Conservation (phyloP, 2,329 filamentous ascomycete species). For the Nannizziopsis barbatae region DNA sequence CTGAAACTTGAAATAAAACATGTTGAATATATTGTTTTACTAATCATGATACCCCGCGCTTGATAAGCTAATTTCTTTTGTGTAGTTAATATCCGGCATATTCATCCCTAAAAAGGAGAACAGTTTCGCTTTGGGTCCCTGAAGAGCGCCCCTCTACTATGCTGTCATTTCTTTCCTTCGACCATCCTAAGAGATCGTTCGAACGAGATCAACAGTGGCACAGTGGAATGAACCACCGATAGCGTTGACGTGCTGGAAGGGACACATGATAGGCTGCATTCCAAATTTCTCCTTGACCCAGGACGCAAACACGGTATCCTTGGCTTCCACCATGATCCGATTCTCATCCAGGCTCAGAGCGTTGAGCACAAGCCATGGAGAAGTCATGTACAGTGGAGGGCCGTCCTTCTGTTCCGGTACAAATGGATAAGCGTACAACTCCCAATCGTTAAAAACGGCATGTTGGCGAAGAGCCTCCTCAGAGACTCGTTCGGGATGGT, state of each 20-base stretch:
- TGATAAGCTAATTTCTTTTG: too few relatives aligned
- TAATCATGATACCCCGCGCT: too few relatives aligned
- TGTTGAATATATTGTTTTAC: too few relatives aligned
- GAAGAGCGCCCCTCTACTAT: too few relatives aligned
- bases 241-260: conserved; percentile 26
- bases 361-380: conserved; percentile 22
- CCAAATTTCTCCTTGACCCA: conserved; percentile 14
- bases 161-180: not conserved
- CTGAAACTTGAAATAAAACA: too few relatives aligned
- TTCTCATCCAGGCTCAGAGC: conserved; percentile 21
- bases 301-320: conserved; percentile 15
- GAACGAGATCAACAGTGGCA: conserved; percentile 11
- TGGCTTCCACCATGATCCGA: conserved; percentile 22
- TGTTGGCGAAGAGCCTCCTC: conserved; percentile 19
- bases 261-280: conserved; percentile 19
- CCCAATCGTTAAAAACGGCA: conserved; percentile 22
- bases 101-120: too few relatives aligned
- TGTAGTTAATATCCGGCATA: too few relatives aligned
- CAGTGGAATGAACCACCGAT: conserved; percentile 23
- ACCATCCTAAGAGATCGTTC: not conserved
- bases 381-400: conserved; percentile 23
- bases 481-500: conserved; percentile 20
- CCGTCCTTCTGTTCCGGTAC: conserved; percentile 12
- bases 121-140: too few relatives aligned
- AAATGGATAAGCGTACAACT: conserved; percentile 21